Conservation (phyloP, 768 basidiomycete genomes). For the Tephrocybe sp. region DNA sequence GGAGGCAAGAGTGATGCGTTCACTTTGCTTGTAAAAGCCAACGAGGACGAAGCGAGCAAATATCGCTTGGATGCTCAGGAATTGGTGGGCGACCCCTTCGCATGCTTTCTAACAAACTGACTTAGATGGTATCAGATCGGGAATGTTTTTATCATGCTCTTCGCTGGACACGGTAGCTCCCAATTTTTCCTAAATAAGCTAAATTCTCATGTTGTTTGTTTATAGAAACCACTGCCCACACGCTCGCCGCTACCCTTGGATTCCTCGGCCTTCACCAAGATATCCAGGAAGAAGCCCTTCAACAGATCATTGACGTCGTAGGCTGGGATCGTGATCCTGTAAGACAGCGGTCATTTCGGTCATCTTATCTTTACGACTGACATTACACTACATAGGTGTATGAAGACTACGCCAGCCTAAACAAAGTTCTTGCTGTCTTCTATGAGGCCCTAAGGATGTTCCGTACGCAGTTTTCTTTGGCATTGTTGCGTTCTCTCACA, state of each 20-base stretch:
- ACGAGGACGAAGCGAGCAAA: conserved; percentile 40
- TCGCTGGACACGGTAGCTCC: conserved; percentile 54
- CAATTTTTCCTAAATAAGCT: background rate
- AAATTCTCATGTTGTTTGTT: background rate
- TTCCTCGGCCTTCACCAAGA: conserved; percentile 40
- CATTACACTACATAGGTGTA: conserved; percentile 23
- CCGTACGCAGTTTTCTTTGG: conserved; percentile 30
- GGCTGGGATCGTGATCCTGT: conserved; percentile 33
- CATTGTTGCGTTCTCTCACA: background rate
- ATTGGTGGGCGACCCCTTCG: conserved; percentile 25
- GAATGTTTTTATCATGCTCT: conserved; percentile 48
- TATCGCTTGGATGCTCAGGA: conserved; percentile 37
- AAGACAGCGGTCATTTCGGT: conserved; percentile 1
- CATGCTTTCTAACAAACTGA: background rate
- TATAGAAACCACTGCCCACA: conserved; percentile 43
- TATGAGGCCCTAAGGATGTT: conserved; percentile 43
- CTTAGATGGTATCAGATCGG: conserved; percentile 36
- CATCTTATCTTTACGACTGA: background rate
- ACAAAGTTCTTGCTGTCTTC: conserved; percentile 41
- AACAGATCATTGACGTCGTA: conserved; percentile 35
- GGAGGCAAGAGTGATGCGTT: conserved; percentile 30
- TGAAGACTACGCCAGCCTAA: conserved; percentile 37
- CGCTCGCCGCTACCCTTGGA: conserved; percentile 40
- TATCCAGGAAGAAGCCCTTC: conserved; percentile 39
- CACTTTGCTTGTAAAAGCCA: conserved; percentile 42